A percentile compares a stretch with the other conserved stretches of the same genome.
Evolutionary conservation across 495 filamentous ascomycete genomes (phyloP).

Genomic region (Penicillium robsamsonii): DNA sequence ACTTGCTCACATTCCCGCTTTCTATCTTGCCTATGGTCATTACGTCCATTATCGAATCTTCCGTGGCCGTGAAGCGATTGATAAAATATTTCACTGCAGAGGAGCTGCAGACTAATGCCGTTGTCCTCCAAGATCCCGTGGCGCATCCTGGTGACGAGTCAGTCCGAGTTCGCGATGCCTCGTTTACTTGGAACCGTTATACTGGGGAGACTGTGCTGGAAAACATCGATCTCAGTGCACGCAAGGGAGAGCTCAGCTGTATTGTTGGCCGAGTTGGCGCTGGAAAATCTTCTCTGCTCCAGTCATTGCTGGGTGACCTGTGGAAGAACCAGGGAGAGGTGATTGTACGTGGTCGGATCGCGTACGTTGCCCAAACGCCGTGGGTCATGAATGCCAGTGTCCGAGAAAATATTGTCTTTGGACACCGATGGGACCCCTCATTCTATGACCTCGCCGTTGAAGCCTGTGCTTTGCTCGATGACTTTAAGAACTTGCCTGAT

Average conservation of each 20-base stretch:
- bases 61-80: constrained; percentile 82
- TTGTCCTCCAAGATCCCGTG: constrained; percentile 64
- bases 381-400: constrained; percentile 99
- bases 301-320: constrained; percentile 82
- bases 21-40: constrained; percentile 97
- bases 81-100: constrained; percentile 84
- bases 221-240: constrained; percentile 81
- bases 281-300: constrained; percentile 90
- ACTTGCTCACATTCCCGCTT: constrained; percentile 91
- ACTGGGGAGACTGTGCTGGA: constrained; percentile 58
- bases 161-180: constrained; percentile 75
- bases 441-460: constrained; percentile 95
- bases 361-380: constrained; percentile 87
- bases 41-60: constrained; percentile 93
- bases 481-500: constrained; percentile 90
- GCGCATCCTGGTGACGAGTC: constrained; percentile 78
- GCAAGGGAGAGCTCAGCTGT: constrained; percentile 89
- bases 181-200: constrained; percentile 93
- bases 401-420: constrained; percentile 95
- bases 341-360: constrained; percentile 71
- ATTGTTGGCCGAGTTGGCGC: constrained; percentile 92
- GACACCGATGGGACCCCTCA: constrained; percentile 86
- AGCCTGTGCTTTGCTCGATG: constrained; percentile 87
- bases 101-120: constrained; percentile 84
- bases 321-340: constrained; percentile 89